A percentile compares a stretch with the other conserved stretches of the same genome.
Evolutionary conservation across 1,284 basidiomycete species (phyloP).

Genomic region (Tilletia caries): DNA sequence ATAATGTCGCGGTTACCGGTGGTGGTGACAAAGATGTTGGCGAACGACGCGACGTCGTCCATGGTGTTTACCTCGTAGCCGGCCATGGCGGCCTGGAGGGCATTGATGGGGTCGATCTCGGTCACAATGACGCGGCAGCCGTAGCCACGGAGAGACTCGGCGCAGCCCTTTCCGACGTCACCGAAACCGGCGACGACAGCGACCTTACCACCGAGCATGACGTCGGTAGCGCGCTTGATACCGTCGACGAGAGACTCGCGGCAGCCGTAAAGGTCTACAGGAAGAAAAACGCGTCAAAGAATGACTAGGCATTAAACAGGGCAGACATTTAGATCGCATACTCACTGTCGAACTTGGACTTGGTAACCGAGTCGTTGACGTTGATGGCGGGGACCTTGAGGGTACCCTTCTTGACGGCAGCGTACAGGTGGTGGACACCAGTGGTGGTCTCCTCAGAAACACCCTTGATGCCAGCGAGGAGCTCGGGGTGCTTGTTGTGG

Average conservation of each 20-base stretch:
- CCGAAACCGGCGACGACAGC: conserved; percentile 98
- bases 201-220: conserved; percentile 99
- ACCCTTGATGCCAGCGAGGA: conserved; percentile 62
- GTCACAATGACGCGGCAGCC: conserved; percentile 94
- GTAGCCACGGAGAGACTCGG: conserved; percentile 93
- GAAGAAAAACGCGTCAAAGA: not conserved
- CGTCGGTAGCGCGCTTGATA: conserved; percentile 99
- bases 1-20: conserved; percentile 99
- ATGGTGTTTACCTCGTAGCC: conserved; percentile 98
- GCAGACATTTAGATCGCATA: too few species aligned
- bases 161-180: conserved; percentile 99
- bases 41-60: conserved; percentile 86
- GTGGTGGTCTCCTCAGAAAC: conserved; percentile 99
- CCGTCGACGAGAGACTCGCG: conserved; percentile 99
- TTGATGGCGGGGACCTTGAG: conserved; percentile 99
- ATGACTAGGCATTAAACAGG: too few species aligned
- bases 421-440: conserved; percentile 99
- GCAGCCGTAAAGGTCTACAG: conserved; percentile 82
- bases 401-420: conserved; percentile 88
- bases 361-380: conserved; percentile 92
- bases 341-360: conserved; percentile 86
- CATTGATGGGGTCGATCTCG: conserved; percentile 99
- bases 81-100: conserved; percentile 98
- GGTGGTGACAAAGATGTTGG: conserved; percentile 95
- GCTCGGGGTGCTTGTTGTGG: conserved; percentile 70